Evolutionary conservation across 1,284 basidiomycete species (phyloP).

Genomic region (Dichomitus squalens): DNA sequence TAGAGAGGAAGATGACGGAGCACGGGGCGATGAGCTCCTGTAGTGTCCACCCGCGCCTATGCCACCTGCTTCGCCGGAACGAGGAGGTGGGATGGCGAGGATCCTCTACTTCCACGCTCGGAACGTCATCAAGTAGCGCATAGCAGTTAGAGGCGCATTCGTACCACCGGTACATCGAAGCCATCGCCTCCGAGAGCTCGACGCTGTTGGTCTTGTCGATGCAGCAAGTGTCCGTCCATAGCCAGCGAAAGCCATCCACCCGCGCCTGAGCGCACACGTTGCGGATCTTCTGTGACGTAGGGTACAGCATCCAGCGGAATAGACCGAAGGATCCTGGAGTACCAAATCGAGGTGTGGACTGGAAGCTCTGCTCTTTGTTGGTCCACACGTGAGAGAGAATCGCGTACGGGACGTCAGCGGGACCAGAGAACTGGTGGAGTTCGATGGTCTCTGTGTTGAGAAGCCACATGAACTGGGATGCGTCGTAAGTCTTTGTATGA

Average conservation of each 20-base stretch:
- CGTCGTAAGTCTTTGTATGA: not conserved
- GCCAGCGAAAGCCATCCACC: slow-evolving; percentile 14
- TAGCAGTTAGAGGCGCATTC: slow-evolving; percentile 19
- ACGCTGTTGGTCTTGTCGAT: slow-evolving; percentile 22
- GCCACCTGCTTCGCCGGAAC: slow-evolving; percentile 18
- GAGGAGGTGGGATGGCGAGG: slow-evolving; percentile 1
- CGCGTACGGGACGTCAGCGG: slow-evolving; percentile 15
- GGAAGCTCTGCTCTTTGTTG: slow-evolving; percentile 13
- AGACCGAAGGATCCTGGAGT: not conserved
- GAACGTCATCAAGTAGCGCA: slow-evolving; percentile 20
- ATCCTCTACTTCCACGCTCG: slow-evolving; percentile 1
- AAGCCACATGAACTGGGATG: slow-evolving; percentile 9
- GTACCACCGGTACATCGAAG: slow-evolving; percentile 19
- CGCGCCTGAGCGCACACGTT: slow-evolving; percentile 12
- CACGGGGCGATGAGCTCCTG: slow-evolving; percentile 19
- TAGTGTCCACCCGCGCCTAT: too few species aligned
- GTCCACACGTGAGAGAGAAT: slow-evolving; percentile 22
- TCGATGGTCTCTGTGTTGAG: slow-evolving; percentile 15
- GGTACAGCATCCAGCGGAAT: not conserved
- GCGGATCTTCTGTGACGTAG: slow-evolving; percentile 12
- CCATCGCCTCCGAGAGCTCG: slow-evolving; percentile 22
- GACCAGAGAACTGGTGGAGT: slow-evolving; percentile 7
- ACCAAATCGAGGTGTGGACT: slow-evolving; percentile 1
- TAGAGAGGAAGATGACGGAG: slow-evolving; percentile 18
- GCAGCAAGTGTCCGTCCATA: slow-evolving; percentile 22